Evolutionary conservation across 2,329 filamentous ascomycete genomes (phyloP).

Genomic region (Macrophomina pseudophaseolina): DNA sequence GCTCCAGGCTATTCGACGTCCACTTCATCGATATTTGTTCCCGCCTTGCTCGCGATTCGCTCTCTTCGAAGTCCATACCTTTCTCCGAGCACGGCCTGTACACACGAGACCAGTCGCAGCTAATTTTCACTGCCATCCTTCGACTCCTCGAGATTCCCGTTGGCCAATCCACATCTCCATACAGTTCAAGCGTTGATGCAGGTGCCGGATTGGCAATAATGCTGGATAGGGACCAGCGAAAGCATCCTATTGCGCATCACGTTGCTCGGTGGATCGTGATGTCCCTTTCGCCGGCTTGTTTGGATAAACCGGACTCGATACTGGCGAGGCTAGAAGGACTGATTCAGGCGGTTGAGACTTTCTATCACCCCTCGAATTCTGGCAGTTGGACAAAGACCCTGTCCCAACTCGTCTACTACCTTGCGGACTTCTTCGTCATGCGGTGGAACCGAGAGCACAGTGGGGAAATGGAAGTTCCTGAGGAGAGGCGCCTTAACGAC

Average conservation of each 20-base stretch:
- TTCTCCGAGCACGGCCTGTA: slow-evolving; percentile 91
- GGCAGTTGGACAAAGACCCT: slow-evolving; percentile 89
- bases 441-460: slow-evolving; percentile 95
- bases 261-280: slow-evolving; percentile 92
- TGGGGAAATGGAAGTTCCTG: slow-evolving; percentile 85
- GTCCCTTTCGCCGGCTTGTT: slow-evolving; percentile 84
- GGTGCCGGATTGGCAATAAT: slow-evolving; percentile 82
- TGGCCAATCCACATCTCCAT: slow-evolving; percentile 92
- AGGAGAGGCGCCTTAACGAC: slow-evolving; percentile 77
- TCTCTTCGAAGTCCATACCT: slow-evolving; percentile 74
- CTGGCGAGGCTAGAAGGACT: slow-evolving; percentile 86
- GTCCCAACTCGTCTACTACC: slow-evolving; percentile 87
- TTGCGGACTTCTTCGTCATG: slow-evolving; percentile 95
- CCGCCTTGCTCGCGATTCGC: slow-evolving; percentile 80
- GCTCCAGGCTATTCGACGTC: slow-evolving; percentile 85
- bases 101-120: slow-evolving; percentile 85
- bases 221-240: slow-evolving; percentile 90
- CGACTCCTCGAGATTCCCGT: slow-evolving; percentile 94
- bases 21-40: slow-evolving; percentile 91
- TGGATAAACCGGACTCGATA: slow-evolving; percentile 78
- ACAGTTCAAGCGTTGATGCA: slow-evolving; percentile 79
- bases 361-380: slow-evolving; percentile 97
- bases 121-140: slow-evolving; percentile 90
- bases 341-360: slow-evolving; percentile 94
- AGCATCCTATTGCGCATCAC: slow-evolving; percentile 89